Percentiles rank a stretch among this genome's conserved stretches.
phyloP scores from a whole-genome alignment of 2,329 filamentous ascomycete genomes.

The Fusarium sp. region DNA sequence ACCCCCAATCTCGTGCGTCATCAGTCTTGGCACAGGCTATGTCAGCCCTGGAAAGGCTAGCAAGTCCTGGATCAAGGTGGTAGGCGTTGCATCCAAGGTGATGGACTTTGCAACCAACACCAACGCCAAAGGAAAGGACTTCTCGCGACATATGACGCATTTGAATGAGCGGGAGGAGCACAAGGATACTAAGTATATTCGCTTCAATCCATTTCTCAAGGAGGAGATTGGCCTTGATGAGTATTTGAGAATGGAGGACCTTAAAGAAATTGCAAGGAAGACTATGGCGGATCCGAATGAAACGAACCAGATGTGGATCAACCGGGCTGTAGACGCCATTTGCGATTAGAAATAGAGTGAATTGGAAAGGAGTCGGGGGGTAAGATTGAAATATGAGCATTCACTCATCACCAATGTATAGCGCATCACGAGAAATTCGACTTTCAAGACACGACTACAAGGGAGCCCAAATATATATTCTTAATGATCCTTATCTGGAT shows the following conservation, averaged over 20 bases:
- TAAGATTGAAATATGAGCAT: too few relatives aligned
- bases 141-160: constrained; percentile 28
- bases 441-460: too few relatives aligned
- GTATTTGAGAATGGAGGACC: constrained; percentile 17
- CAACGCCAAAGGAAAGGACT: constrained; percentile 41
- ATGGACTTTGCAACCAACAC: constrained; percentile 43
- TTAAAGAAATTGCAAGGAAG: neutral
- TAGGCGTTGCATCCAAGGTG: constrained; percentile 24
- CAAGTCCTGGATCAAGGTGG: constrained; percentile 28
- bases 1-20: constrained; percentile 21
- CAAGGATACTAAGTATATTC: constrained; percentile 21
- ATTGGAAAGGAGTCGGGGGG: too few relatives aligned
- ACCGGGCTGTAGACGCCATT: constrained; percentile 8
- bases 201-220: constrained; percentile 14
- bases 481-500: too few relatives aligned
- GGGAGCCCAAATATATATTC: too few relatives aligned
- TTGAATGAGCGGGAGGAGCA: constrained; percentile 21
- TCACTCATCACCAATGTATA: too few relatives aligned
- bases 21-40: constrained; percentile 36
- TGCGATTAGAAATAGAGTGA: neutral
- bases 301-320: constrained; percentile 10
- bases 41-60: constrained; percentile 2
- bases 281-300: neutral
- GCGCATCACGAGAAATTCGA: too few relatives aligned
- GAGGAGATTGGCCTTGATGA: constrained; percentile 35